Evolutionary conservation across 352 stramenopile genomes (phyloP).

Genomic region (Thraustochytrium sp.): DNA sequence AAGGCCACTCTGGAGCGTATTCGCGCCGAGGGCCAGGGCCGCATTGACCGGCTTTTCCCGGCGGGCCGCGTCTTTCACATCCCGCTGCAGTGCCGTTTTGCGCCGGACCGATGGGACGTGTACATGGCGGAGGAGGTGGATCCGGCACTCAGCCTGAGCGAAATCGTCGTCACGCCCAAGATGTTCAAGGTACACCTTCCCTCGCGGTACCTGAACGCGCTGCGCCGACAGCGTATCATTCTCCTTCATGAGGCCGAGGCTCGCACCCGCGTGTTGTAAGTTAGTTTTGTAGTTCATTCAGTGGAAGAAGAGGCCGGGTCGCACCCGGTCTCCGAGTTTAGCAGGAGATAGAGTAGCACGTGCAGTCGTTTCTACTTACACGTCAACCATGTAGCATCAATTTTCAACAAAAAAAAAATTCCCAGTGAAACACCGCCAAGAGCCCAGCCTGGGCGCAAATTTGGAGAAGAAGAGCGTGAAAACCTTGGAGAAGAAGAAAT

Average conservation of each 20-base stretch:
- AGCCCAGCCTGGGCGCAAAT: too few species aligned
- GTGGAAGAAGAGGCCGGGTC: too few species aligned
- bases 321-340: too few species aligned
- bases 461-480: not conserved
- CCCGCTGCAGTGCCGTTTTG: not conserved
- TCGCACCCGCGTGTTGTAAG: too few species aligned
- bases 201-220: not conserved
- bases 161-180: slow-evolving; percentile 34
- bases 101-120: not conserved
- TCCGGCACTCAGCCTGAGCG: not conserved
- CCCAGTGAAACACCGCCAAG: too few species aligned
- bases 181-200: slow-evolving; percentile 29
- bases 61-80: not conserved
- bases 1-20: not conserved
- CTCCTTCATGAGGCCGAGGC: not conserved
- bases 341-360: too few species aligned
- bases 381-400: too few species aligned
- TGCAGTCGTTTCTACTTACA: too few species aligned
- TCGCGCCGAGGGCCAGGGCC: not conserved
- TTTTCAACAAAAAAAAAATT: too few species aligned
- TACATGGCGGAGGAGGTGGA: slow-evolving; percentile 18
- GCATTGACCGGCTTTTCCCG: not conserved
- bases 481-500: too few species aligned
- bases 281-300: too few species aligned
- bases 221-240: slow-evolving; percentile 6